A percentile compares a stretch with the other conserved stretches of the same genome.
Evolutionary conservation across 768 basidiomycete genomes (phyloP).

Genomic region (Auricularia sp.): DNA sequence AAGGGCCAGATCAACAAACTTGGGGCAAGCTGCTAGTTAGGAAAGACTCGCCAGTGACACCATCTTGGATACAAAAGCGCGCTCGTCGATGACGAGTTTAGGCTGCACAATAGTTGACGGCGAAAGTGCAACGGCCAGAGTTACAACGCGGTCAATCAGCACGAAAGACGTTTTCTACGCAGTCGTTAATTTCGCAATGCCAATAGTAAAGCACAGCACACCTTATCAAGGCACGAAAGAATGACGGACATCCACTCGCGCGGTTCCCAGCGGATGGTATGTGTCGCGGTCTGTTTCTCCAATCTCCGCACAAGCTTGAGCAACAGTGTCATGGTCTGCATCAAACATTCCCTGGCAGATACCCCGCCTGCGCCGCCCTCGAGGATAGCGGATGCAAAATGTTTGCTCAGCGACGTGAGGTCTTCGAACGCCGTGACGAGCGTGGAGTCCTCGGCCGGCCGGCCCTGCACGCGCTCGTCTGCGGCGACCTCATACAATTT

Average conservation of each 20-base stretch:
- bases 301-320: slow-evolving; percentile 39
- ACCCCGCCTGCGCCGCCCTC: slow-evolving; percentile 19
- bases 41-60: slow-evolving; percentile 34
- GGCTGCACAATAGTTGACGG: slow-evolving; percentile 42
- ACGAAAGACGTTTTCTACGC: slow-evolving; percentile 54
- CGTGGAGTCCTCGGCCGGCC: slow-evolving; percentile 27
- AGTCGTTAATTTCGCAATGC: not conserved
- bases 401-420: slow-evolving; percentile 36
- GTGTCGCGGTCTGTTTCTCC: slow-evolving; percentile 20
- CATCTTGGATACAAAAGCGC: slow-evolving; percentile 48
- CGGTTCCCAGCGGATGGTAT: slow-evolving; percentile 49
- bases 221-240: slow-evolving; percentile 43
- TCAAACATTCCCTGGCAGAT: slow-evolving; percentile 39
- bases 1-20: slow-evolving; percentile 9
- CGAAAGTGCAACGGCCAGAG: slow-evolving; percentile 46
- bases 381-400: slow-evolving; percentile 26
- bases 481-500: slow-evolving; percentile 45
- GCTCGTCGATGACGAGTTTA: slow-evolving; percentile 43
- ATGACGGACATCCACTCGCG: slow-evolving; percentile 50
- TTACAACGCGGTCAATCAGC: slow-evolving; percentile 53
- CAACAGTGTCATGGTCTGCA: slow-evolving; percentile 42
- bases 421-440: slow-evolving; percentile 51
- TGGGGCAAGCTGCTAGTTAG: not conserved
- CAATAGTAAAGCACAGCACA: slow-evolving; percentile 21
- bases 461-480: slow-evolving; percentile 8